Base-by-base conservation (phyloP, 345 rosid genomes). In the Brassica incana region DNA sequence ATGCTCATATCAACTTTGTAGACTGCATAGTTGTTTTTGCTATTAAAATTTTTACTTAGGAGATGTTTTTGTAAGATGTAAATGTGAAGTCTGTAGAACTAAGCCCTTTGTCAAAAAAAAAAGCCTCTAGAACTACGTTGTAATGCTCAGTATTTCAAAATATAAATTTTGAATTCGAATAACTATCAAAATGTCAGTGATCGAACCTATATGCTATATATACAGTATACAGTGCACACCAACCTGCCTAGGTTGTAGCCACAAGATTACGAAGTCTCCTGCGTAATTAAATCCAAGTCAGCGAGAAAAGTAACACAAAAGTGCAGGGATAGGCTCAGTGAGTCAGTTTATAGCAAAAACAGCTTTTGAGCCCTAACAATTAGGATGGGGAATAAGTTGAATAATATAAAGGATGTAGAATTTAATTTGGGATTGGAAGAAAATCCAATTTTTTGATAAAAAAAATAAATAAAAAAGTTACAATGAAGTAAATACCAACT, bases 301-400 rank as follows among this genome's bases (percentile, higher is more conserved):
- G 69, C 12, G 54, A 66, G n/a, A 65, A 66, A 66, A 72, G 73
- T 64, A 20, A 33, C 60, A 40, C 62, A 58, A 78, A 78, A 60
- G 74, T 78, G 40, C 54, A 59, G 18, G 33, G 38, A 48, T 73
- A 73, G 78, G 78, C 74, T 66, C 82, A 60, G 82, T 61, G 78
- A 73, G 63, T 79, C 78, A 79, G 82, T 43, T 67, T 73, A 59
- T 73, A 73, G 82, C 74, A 60, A 45, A 70, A 58, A 40, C 38
- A 78, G 81, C 77, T 73, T 65, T 78, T 58, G 20, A 78, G 15
- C 69, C 77, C 77, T 59, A 72, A 14, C 23, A 54, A 11, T 30
- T n/a, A 27, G 58, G 65, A 72, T 71, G 48, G 65, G 14, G 71
- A 33, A 71, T 36, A 54, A 27, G 65, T 38, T 56, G 2, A 38